Evolutionary conservation across 306 rosid genomes (phyloP), one percentile per base, ranked within the genome.

Genomic region (Biancaea sappan): DNA sequence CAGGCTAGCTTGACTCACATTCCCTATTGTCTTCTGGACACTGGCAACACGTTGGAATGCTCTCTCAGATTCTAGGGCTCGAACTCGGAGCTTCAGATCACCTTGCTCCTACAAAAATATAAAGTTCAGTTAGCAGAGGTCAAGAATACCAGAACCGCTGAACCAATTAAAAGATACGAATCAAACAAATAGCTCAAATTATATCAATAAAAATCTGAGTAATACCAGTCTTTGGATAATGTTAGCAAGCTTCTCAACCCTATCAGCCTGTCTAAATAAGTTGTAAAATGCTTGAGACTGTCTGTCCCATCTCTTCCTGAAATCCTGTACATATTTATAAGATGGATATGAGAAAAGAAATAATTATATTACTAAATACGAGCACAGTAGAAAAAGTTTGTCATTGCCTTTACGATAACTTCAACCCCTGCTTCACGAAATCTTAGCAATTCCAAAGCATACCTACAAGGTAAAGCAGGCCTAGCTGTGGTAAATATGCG

Each of bases 341-440:
- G 79, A 79, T 66, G 60, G 69, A 76, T 21, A 64, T 80, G 79
- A 85, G 86, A 61, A 46, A 71, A 40, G 43, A 70, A 61, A 77
- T 35, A 65, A 72, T 64, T 50, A 62, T 18, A 53, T 71, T 38
- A 80, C 34, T 40, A 28, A 66, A 59, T 73, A 51, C 66, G 52
- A 77, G 25, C 54, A 72, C 29, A 65, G 38, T 11, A 63, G 56
- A 66, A 60, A 50, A 66, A 52, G 62, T 65, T 66, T 37, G 24
- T 31, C 34, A 71, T 67, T 86, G 76, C 99, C 98, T 95, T 92
- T 72, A 92, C 43, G 78, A 87, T 8, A 82, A 95, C 99, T 89
- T 95, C 98, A 76, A 90, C 93, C 70, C 99, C 99, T 41, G 92
- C 98, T 89, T 95, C 97, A 73, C 96, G 96, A 79, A 95, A 95